A percentile compares a stretch with the other conserved stretches of the same genome.
These are phyloP conservation scores for Syzygium aqueum DNA, from an alignment of 345 rosid species.

Conservation along the genomic window DNA sequence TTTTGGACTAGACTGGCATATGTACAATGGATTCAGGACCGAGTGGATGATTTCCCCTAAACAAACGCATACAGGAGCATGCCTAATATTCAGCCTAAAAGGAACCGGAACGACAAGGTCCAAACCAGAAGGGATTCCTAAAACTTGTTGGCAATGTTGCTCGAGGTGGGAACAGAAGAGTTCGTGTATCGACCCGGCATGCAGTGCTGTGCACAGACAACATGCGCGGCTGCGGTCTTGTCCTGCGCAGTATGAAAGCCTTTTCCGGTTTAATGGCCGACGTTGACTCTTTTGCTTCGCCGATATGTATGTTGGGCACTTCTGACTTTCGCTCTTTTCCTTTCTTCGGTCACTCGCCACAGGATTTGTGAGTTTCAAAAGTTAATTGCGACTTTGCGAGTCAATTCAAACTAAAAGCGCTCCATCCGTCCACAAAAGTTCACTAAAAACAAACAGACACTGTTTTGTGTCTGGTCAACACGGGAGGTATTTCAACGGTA, in stretches of 20 bases:
- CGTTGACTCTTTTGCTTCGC: not conserved
- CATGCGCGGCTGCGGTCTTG: not conserved
- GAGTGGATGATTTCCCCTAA: not conserved
- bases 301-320: not conserved
- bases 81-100: not conserved
- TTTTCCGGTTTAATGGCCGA: not conserved
- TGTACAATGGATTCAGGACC: rapidly evolving
- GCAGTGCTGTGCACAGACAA: not conserved
- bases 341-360: not conserved
- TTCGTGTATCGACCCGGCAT: not conserved
- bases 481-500: not conserved
- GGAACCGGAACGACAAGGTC: not conserved
- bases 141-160: not conserved
- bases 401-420: not conserved
- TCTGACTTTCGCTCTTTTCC: not conserved
- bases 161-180: not conserved
- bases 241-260: not conserved
- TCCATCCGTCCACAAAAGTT: not conserved
- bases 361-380: not conserved
- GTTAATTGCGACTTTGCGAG: not conserved
- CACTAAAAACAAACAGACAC: not conserved
- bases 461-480: not conserved
- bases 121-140: not conserved
- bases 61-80: not conserved
- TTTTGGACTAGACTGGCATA: too few relatives aligned